Evolutionary conservation across 2,329 filamentous ascomycete species (phyloP).

Genomic region (Nemania sp.): DNA sequence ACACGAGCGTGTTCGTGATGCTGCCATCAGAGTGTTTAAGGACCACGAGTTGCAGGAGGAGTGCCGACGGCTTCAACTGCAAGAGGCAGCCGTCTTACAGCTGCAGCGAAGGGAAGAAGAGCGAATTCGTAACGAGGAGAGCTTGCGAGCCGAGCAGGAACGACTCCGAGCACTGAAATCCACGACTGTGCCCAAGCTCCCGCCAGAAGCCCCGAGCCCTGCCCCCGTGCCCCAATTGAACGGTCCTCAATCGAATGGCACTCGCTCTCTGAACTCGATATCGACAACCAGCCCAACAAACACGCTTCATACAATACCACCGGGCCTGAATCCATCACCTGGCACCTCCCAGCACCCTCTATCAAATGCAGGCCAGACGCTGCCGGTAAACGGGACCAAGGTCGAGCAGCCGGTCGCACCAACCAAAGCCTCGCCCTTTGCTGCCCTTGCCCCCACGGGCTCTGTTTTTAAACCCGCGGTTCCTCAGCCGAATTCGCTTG

Average conservation of each 20-base stretch:
- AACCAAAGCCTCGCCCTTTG: conserved; percentile 19
- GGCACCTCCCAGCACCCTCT: neutral
- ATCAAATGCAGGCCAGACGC: conserved; percentile 15
- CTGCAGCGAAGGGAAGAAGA: conserved; percentile 53
- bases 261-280: neutral
- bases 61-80: conserved; percentile 36
- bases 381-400: conserved; percentile 30
- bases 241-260: conserved; percentile 7
- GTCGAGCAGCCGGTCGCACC: conserved; percentile 9
- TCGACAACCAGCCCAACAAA: neutral
- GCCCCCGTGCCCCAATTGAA: neutral
- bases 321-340: conserved; percentile 18
- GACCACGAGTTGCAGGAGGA: conserved; percentile 53
- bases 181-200: conserved; percentile 50
- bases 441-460: conserved; percentile 14
- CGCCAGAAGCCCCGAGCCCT: conserved; percentile 37
- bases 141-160: conserved; percentile 52
- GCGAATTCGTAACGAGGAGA: conserved; percentile 50
- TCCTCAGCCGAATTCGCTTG: conserved; percentile 27
- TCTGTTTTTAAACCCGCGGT: conserved; percentile 13
- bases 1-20: conserved; percentile 66
- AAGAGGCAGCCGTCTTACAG: conserved; percentile 48
- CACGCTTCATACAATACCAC: conserved; percentile 20
- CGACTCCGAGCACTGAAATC: conserved; percentile 53
- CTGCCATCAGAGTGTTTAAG: conserved; percentile 54